Evolutionary conservation across 2,329 filamentous ascomycete species (phyloP).

Genomic region (Paramyrothecium sp.): DNA sequence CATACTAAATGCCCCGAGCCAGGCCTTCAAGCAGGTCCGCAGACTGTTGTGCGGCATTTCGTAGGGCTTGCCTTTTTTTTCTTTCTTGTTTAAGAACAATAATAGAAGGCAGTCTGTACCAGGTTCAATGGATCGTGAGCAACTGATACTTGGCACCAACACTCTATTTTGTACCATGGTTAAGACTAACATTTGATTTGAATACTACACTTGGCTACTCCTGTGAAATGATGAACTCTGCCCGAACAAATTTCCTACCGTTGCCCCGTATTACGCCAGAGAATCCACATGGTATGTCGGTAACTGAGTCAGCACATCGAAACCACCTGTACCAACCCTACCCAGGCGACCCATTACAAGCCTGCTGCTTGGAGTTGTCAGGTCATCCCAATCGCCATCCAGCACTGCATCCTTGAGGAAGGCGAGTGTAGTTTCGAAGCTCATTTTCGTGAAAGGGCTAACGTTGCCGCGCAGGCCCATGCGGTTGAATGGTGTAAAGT

Average conservation of each 20-base stretch:
- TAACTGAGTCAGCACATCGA: conserved; percentile 75
- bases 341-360: conserved; percentile 85
- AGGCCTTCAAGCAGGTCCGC: too few species aligned
- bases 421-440: conserved; percentile 93
- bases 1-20: too few species aligned
- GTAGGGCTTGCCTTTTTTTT: too few species aligned
- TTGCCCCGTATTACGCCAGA: conserved; percentile 17
- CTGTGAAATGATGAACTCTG: background rate
- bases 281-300: conserved; percentile 47
- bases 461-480: conserved; percentile 83
- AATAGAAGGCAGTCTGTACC: too few species aligned
- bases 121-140: too few species aligned
- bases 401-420: conserved; percentile 92
- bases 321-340: conserved; percentile 83
- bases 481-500: conserved; percentile 88
- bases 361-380: conserved; percentile 80
- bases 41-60: too few species aligned
- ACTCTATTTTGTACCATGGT: too few species aligned
- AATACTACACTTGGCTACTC: too few species aligned
- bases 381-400: conserved; percentile 85
- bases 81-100: too few species aligned
- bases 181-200: too few species aligned
- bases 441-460: conserved; percentile 97
- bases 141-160: too few species aligned
- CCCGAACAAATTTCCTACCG: background rate